phyloP scores from a whole-genome alignment of 805 yeast genomes.

The Teunomyces kruisii region DNA sequence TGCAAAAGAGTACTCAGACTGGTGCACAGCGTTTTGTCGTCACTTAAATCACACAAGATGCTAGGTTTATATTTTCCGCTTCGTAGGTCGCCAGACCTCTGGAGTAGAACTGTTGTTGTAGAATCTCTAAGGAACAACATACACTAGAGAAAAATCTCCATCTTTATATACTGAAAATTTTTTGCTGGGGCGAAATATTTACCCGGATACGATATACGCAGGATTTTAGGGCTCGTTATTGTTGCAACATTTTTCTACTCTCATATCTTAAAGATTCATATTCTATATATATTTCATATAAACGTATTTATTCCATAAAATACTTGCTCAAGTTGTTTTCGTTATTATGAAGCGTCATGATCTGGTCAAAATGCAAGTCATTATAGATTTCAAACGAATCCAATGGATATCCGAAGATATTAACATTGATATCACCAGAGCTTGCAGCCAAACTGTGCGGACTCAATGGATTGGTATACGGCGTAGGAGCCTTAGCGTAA shows the following conservation, averaged over 20 bases:
- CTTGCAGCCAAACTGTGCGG: conserved; percentile 5
- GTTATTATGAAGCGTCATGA: background rate
- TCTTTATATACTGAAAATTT: conserved; percentile 3
- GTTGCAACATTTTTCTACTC: background rate
- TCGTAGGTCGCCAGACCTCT: conserved; percentile 14
- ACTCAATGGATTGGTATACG: conserved; percentile 5
- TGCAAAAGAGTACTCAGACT: conserved; percentile 47
- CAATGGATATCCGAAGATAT: conserved; percentile 1
- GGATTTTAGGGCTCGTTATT: background rate
- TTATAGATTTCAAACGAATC: conserved; percentile 5
- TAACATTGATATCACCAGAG: background rate
- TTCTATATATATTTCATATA: too few species aligned
- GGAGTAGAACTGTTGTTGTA: background rate
- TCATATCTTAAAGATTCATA: too few species aligned
- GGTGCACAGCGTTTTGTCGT: conserved; percentile 55
- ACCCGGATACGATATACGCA: conserved; percentile 2
- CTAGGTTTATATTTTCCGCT: conserved; percentile 10
- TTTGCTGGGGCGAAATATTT: background rate
- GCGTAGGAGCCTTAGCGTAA: background rate
- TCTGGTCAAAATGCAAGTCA: conserved; percentile 7
- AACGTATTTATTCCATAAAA: background rate
- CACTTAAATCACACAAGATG: conserved; percentile 17
- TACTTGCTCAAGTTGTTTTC: background rate
- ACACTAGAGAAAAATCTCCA: background rate
- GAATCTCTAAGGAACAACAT: background rate